phyloP scores from a whole-genome alignment of 2,329 filamentous ascomycete genomes.

The Fusarium sp. region DNA sequence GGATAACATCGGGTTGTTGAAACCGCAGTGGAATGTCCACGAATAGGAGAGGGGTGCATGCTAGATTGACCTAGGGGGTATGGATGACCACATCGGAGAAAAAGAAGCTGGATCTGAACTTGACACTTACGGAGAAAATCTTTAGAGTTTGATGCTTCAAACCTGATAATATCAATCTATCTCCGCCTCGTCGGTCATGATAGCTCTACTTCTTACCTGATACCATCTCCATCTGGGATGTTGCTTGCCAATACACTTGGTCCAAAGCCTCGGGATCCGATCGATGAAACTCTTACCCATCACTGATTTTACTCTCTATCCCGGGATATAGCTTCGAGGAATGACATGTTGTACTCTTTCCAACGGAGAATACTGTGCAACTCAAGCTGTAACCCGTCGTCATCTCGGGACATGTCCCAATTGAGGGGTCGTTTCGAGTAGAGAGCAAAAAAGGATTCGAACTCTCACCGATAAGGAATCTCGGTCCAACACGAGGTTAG shows the following conservation, averaged over 20 bases:
- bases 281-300: background rate
- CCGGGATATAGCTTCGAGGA: background rate
- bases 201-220: background rate
- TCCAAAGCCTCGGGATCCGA: background rate
- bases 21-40: background rate
- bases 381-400: slow-evolving; percentile 7
- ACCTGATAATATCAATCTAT: background rate
- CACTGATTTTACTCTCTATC: no score
- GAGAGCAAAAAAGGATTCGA: background rate
- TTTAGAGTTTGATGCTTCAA: background rate
- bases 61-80: background rate
- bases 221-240: background rate
- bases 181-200: background rate
- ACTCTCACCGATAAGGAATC: background rate
- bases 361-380: background rate
- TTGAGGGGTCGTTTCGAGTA: background rate
- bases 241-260: background rate
- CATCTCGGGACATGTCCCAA: background rate
- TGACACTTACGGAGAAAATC: background rate
- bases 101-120: background rate
- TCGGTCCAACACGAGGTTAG: background rate
- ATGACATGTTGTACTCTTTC: background rate
- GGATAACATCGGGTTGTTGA: background rate
- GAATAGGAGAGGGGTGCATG: background rate
- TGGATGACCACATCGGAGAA: background rate